Conservation (phyloP, 148 eudicot species). For the Bassia scoparia region DNA sequence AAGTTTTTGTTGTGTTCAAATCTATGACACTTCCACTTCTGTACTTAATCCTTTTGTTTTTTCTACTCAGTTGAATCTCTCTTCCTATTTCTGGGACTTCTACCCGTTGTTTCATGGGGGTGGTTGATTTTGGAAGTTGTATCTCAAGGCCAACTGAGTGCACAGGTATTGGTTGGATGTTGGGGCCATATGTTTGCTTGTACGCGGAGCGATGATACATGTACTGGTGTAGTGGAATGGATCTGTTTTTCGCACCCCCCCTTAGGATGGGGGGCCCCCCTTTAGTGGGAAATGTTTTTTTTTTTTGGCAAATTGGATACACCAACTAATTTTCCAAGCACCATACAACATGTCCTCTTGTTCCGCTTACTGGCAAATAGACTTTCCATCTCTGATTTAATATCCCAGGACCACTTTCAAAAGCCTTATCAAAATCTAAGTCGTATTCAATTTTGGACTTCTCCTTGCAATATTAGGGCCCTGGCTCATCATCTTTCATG, state of each 20-base stretch:
- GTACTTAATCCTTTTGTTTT: too few relatives aligned
- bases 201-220: too few relatives aligned
- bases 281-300: background rate
- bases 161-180: too few relatives aligned
- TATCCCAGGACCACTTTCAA: background rate
- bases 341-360: background rate
- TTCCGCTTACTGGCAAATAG: background rate
- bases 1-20: too few relatives aligned
- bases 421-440: background rate
- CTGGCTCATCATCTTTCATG: background rate
- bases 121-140: too few relatives aligned
- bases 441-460: background rate
- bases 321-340: background rate
- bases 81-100: too few relatives aligned
- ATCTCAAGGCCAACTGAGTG: too few relatives aligned
- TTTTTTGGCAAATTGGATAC: too few relatives aligned
- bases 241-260: background rate
- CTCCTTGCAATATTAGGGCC: background rate
- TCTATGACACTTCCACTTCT: too few relatives aligned
- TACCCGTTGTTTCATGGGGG: too few relatives aligned
- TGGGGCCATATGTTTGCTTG: too few relatives aligned
- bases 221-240: background rate
- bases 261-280: background rate
- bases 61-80: too few relatives aligned
- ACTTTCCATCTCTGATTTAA: background rate